phyloP scores from a whole-genome alignment of 2,329 filamentous ascomycete genomes.

The Exophiala viscosa region DNA sequence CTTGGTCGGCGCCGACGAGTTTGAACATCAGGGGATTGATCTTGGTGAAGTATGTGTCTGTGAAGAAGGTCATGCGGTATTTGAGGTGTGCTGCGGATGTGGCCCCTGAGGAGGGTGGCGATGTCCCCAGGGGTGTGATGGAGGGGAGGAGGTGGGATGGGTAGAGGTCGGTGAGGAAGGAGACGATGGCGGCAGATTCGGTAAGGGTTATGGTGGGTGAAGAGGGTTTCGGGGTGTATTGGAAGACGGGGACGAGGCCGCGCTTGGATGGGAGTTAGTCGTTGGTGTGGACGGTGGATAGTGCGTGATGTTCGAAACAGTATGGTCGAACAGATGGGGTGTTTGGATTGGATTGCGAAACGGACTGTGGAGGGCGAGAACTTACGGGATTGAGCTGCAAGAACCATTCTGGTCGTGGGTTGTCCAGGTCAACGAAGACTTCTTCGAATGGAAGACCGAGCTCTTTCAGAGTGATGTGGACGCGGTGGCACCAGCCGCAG shows the following conservation, averaged over 20 bases:
- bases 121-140: not conserved
- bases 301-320: not conserved
- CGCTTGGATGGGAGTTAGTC: slow-evolving; percentile 39
- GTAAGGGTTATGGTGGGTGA: slow-evolving; percentile 68
- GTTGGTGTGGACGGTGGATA: not conserved
- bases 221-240: slow-evolving; percentile 32
- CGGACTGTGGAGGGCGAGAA: not conserved
- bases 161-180: slow-evolving; percentile 67
- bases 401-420: slow-evolving; percentile 69
- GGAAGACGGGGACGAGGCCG: slow-evolving; percentile 68
- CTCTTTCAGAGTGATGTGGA: slow-evolving; percentile 67
- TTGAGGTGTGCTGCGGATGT: slow-evolving; percentile 57
- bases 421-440: slow-evolving; percentile 67
- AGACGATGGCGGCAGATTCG: slow-evolving; percentile 69
- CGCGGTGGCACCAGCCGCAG: slow-evolving; percentile 73
- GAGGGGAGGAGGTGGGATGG: slow-evolving; percentile 59
- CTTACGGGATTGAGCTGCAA: slow-evolving; percentile 67
- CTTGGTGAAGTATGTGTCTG: slow-evolving; percentile 65
- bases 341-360: not conserved
- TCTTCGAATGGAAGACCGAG: slow-evolving; percentile 64
- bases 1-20: slow-evolving; percentile 45
- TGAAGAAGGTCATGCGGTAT: slow-evolving; percentile 68
- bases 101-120: slow-evolving; percentile 36
- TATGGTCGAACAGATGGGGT: not conserved
- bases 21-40: slow-evolving; percentile 49